A percentile compares a stretch with the other conserved stretches of the same genome.
Conservation (phyloP, 2,329 filamentous ascomycete genomes). For the Thermoascus crustaceus region DNA sequence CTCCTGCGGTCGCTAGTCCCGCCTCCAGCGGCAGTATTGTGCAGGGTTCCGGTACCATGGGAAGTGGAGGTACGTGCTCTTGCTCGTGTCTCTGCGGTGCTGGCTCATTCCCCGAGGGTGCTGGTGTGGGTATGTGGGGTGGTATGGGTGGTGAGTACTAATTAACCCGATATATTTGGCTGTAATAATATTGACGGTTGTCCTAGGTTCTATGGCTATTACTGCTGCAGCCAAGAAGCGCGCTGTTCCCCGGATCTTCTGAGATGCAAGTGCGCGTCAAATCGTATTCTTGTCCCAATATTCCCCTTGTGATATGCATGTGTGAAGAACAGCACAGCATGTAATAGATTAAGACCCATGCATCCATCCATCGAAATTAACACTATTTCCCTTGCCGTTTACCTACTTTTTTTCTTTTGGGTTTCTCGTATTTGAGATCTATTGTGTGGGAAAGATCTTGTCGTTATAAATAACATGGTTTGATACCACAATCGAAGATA, state of each 20-base stretch:
- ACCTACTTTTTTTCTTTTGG: slow-evolving; percentile 1
- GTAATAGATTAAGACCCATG: too few species aligned
- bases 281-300: too few species aligned
- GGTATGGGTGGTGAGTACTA: slow-evolving; percentile 14
- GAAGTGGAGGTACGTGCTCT: slow-evolving; percentile 11
- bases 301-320: too few species aligned
- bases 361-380: too few species aligned
- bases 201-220: slow-evolving; percentile 10
- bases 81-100: slow-evolving; percentile 18
- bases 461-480: slow-evolving; percentile 4
- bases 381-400: too few species aligned
- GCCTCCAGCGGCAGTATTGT: slow-evolving; percentile 6
- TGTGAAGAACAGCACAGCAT: too few species aligned
- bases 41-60: slow-evolving; percentile 11
- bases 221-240: neutral
- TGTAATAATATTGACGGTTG: slow-evolving; percentile 2
- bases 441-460: slow-evolving; percentile 3
- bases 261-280: too few species aligned
- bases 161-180: neutral
- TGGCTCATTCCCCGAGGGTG: slow-evolving; percentile 12
- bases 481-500: slow-evolving; percentile 6
- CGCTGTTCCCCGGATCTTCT: neutral
- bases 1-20: slow-evolving; percentile 9
- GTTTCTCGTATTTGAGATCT: neutral
- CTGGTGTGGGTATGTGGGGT: slow-evolving; percentile 12